Evolutionary conservation across 768 basidiomycete genomes (phyloP), one percentile per base, ranked within the genome.

Genomic region (Lyophyllum shimeji): DNA sequence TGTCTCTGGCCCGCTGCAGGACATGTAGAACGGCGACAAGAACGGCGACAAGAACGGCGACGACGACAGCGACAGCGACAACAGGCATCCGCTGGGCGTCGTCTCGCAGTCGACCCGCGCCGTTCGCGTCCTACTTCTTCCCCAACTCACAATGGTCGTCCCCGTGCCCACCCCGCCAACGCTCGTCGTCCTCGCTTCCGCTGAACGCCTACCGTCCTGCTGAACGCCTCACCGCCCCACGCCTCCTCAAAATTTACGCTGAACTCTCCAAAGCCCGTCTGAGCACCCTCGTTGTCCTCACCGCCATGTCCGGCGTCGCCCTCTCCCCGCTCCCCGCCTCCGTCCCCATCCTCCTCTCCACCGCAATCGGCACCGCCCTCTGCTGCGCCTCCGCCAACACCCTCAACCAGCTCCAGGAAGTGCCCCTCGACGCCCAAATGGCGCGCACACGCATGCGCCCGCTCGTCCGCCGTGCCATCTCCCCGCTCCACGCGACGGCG

Each of bases 351-450:
- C 79, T 99, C 9, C 78, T 98, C 3, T 85, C 90, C 15, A 91
- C 95, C 0, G 93, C 95, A 0, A 66, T 90, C 24, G 97, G 97
- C 39, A 98, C 95, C 0, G 84, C 88, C 0, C 79, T 99, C 42
- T 97, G 95, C 68, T 88, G 90, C 5, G 93, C 94, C 2, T 91
- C 95, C 0, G 97, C 97, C 25, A 98, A 98, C 67, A 82, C 96
- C 1, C 78, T 97, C 64, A 99, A 99, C 72, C 94, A 99, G 69
- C 75, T 98, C 2, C 89, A 95, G 65, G 97, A 99, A 72, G 79
- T 92, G 7, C 97, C 97, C 0, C 92, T 94, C 60, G 97, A 99
- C 65, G 95, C 97, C 0, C 97, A 99, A 68, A 98, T 98, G 88
- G 80, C 86, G 0, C 84, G 97, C 45, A 98, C 97, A 0, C 83